A percentile compares a stretch with the other conserved stretches of the same genome.
phyloP scores from a whole-genome alignment of 2,329 filamentous ascomycete genomes.

The Diplodia intermedia region DNA sequence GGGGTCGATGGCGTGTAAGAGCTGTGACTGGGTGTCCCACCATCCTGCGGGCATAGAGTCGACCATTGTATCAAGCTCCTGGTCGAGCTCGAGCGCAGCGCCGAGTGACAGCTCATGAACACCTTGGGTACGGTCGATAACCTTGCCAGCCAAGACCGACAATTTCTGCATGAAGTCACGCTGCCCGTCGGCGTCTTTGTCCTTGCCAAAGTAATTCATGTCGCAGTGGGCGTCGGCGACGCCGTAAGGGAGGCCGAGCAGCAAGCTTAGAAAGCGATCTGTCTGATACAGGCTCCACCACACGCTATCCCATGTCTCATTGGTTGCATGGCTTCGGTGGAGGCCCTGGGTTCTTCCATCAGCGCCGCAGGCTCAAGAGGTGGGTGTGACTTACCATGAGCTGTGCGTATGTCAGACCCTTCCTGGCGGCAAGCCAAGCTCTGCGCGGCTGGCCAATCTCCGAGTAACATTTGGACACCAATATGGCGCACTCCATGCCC shows the following conservation, averaged over 20 bases:
- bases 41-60: constrained; percentile 48
- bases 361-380: not conserved
- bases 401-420: constrained; percentile 60
- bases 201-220: constrained; percentile 35
- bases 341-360: constrained; percentile 41
- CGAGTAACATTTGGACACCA: constrained; percentile 61
- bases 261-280: constrained; percentile 60
- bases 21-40: constrained; percentile 46
- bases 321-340: constrained; percentile 47
- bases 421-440: constrained; percentile 60
- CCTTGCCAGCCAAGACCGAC: constrained; percentile 50
- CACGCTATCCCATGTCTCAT: constrained; percentile 46
- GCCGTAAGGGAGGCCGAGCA: constrained; percentile 61
- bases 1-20: constrained; percentile 44
- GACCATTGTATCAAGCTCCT: constrained; percentile 51
- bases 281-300: constrained; percentile 51
- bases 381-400: constrained; percentile 54
- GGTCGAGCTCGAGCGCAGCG: constrained; percentile 52
- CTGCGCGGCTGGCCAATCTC: constrained; percentile 63
- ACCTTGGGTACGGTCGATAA: constrained; percentile 54
- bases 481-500: constrained; percentile 60
- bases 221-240: constrained; percentile 51
- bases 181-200: constrained; percentile 13
- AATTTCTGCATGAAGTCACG: constrained; percentile 44
- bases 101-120: constrained; percentile 46